Base-by-base conservation (phyloP, 202 grass and related monocot genomes). In the Sporobolus alterniflorus region DNA sequence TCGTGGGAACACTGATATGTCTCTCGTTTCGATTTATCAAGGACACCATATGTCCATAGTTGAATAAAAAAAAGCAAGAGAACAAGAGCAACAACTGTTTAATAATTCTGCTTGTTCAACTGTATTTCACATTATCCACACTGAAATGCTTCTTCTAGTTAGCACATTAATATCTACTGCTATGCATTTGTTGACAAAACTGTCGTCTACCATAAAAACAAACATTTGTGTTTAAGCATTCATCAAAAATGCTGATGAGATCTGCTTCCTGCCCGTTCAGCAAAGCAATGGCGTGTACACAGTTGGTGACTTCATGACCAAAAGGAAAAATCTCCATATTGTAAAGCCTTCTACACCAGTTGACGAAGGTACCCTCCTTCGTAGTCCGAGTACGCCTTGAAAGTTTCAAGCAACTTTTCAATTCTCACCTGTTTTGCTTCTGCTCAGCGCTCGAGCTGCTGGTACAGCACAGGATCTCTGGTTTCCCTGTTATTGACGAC, bases 401-500 rank as follows among this genome's bases (percentile, higher is more conserved):
- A 67, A 49, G 11, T 9, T 1, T 39, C 12, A 30, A 61, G 1
- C 1, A 31, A 5, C 55, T 24, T 44, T 62, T 72, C 24, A 60
- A 59, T 7, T 62, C 82, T 82, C 14, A 86, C 49, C 85, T 44
- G 6, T 86, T 65, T 60, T 51, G 42, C 84, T 67, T 56, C 2
- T 40, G 13, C 12, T 33, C 87, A 98, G 96, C 93, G 4, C 81
- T 98, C 0, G 87, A 98, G 73, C 44, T 80, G 76, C 77, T 98
- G 65, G 96, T 98, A 66, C 59, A 94, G 47, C 50, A 92, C 73
- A 91, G 89, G 76, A 89, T 98, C 39, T 90, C 93, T 24, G 93
- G 96, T 61, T 95, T 98, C 73, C 96, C 96, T 64, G 96, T 98
- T 26, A 75, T 96, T 77, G 93, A 96, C 80, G 96, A 98, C 33